phyloP scores from a whole-genome alignment of 257 asterid genomes.

The Linderniella brevidens region DNA sequence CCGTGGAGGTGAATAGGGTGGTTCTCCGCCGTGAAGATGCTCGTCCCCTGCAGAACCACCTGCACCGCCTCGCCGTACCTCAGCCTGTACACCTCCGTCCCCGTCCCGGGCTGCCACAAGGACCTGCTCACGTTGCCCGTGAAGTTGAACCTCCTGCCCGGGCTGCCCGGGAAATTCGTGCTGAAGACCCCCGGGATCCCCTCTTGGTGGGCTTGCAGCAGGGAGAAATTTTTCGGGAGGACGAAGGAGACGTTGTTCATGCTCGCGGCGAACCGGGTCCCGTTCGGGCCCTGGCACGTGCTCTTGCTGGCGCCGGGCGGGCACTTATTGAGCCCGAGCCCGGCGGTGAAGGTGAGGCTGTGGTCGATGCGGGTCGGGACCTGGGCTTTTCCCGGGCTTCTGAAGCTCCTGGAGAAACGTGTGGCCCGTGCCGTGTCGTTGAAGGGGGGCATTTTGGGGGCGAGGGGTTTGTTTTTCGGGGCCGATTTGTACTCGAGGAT shows the following conservation, averaged over 20 bases:
- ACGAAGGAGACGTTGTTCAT: conserved; percentile 80
- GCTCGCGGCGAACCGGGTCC: conserved; percentile 75
- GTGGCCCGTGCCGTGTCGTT: conserved; percentile 72
- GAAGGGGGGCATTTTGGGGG: conserved; percentile 49
- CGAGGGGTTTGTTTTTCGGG: conserved; percentile 22
- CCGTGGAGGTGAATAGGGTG: conserved; percentile 97
- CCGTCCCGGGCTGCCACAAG: conserved; percentile 52
- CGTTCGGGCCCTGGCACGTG: conserved; percentile 81
- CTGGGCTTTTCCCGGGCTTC: conserved; percentile 32
- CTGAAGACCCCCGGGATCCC: conserved; percentile 77
- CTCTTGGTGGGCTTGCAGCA: conserved; percentile 69
- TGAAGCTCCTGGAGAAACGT: conserved; percentile 46
- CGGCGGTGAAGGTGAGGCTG: conserved; percentile 57
- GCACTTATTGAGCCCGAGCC: conserved; percentile 62
- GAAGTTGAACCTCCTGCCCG: conserved; percentile 49
- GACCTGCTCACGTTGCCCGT: conserved; percentile 79
- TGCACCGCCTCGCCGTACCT: conserved; percentile 63
- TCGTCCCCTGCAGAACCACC: conserved; percentile 75
- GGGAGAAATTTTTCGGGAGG: conserved; percentile 58
- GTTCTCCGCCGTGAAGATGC: conserved; percentile 59
- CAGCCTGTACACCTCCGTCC: conserved; percentile 44
- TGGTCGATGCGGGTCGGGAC: conserved; percentile 71
- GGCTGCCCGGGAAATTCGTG: conserved; percentile 55
- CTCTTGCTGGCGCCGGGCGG: conserved; percentile 25
- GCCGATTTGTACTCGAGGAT: conserved; percentile 49